Evolutionary conservation across 2,329 filamentous ascomycete genomes (phyloP).

Genomic region (Chrysosporium keratinophilum): DNA sequence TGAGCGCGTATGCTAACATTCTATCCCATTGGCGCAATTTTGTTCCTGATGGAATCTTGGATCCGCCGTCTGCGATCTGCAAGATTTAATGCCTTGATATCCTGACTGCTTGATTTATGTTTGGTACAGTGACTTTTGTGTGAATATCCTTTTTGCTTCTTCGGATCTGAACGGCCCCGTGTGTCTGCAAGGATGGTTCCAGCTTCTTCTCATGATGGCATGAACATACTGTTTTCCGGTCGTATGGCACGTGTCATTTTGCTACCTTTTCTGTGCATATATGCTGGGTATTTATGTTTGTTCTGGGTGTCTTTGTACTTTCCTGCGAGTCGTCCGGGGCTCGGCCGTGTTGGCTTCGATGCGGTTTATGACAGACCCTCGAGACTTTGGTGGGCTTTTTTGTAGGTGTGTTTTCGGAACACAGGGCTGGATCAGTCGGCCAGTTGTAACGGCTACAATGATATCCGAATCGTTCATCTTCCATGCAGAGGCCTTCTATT

Average conservation of each 20-base stretch:
- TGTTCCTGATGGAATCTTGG: not conserved
- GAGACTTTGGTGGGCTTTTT: not conserved
- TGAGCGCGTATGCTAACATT: slow-evolving; percentile 14
- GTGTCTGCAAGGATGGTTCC: not conserved
- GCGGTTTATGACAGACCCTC: not conserved
- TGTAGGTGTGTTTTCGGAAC: no score
- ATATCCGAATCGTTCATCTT: no score
- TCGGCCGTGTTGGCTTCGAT: not conserved
- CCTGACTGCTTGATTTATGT: not conserved
- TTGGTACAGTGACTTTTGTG: not conserved
- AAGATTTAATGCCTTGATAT: not conserved
- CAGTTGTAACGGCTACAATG: no score
- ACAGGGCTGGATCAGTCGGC: no score
- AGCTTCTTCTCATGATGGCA: not conserved
- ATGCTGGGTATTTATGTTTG: not conserved
- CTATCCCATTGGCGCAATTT: not conserved
- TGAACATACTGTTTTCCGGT: slow-evolving; percentile 3
- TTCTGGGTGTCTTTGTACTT: slow-evolving; percentile 1
- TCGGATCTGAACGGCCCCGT: not conserved
- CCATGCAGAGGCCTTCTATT: no score
- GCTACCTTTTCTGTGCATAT: not conserved
- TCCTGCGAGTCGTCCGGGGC: not conserved
- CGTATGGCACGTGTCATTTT: not conserved
- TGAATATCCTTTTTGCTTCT: slow-evolving; percentile 7
- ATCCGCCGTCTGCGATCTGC: not conserved